Evolutionary conservation across 768 basidiomycete genomes (phyloP).

Genomic region (Rhodocollybia butyracea): DNA sequence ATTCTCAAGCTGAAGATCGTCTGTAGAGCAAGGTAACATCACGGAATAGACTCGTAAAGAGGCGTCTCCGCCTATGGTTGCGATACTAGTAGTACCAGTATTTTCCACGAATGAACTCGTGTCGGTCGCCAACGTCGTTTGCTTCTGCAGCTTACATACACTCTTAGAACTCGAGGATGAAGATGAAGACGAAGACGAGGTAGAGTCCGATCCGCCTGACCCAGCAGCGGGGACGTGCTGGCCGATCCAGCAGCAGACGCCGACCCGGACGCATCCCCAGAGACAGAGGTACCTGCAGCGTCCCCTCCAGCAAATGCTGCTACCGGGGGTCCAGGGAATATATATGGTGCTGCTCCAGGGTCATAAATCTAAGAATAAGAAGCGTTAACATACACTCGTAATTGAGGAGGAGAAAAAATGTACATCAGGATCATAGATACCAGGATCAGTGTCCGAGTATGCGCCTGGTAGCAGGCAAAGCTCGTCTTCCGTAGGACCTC

Average conservation of each 20-base stretch:
- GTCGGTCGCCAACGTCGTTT: neutral
- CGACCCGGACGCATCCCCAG: neutral
- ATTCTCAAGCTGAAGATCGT: neutral
- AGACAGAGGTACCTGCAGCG: neutral
- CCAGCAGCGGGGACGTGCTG: neutral
- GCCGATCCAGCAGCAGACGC: neutral
- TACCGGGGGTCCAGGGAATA: slow-evolving; percentile 36
- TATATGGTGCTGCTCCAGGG: slow-evolving; percentile 17
- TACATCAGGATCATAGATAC: slow-evolving; percentile 46
- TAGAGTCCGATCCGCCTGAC: neutral
- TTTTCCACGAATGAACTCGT: neutral
- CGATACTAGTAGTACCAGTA: too few relatives aligned
- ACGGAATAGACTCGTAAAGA: neutral
- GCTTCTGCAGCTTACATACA: neutral
- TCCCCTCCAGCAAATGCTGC: slow-evolving; percentile 14
- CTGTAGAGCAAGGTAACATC: neutral
- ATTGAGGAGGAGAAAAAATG: neutral
- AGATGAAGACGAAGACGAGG: neutral
- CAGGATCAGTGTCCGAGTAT: slow-evolving; percentile 68
- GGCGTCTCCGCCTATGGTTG: neutral
- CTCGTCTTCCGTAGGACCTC: slow-evolving; percentile 40
- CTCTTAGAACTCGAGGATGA: neutral
- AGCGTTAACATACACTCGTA: neutral
- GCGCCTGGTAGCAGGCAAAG: slow-evolving; percentile 71
- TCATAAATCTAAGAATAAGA: slow-evolving; percentile 14